A percentile compares a stretch with the other conserved stretches of the same genome.
These are phyloP conservation scores for Plasmodium cynomolgi DNA, from an alignment of 169 alveolate genomes.

Conservation along the genomic window DNA sequence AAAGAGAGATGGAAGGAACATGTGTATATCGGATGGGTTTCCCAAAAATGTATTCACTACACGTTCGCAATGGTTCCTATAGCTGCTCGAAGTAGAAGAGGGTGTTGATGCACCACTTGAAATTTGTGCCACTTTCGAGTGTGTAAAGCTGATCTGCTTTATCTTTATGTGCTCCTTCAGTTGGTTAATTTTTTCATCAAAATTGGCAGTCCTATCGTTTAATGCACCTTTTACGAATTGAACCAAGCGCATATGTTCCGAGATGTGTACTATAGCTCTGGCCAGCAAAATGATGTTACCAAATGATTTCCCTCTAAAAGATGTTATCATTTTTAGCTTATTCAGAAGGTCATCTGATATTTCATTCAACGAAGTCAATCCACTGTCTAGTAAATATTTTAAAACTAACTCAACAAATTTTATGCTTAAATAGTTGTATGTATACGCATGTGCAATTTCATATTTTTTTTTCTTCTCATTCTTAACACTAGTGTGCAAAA, in stretches of 20 bases:
- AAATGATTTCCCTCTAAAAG: conserved; percentile 29
- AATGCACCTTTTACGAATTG: neutral
- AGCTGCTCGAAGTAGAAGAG: neutral
- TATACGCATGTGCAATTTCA: conserved; percentile 71
- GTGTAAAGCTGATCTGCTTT: neutral
- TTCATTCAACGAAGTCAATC: neutral
- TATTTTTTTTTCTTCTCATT: conserved; percentile 55
- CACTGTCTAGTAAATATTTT: conserved; percentile 17
- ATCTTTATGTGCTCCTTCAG: neutral
- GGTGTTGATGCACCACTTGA: neutral
- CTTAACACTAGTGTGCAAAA: conserved; percentile 11
- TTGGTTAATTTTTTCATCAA: neutral
- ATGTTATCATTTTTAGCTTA: conserved; percentile 27
- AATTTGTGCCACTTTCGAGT: neutral
- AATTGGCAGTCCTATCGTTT: neutral
- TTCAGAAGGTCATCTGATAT: neutral
- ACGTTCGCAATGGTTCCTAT: conserved; percentile 5
- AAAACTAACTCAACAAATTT: conserved; percentile 24
- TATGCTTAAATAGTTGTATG: conserved; percentile 64
- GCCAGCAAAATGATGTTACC: conserved; percentile 20
- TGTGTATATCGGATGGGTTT: neutral
- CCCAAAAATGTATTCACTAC: conserved; percentile 27
- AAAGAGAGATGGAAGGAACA: conserved; percentile 43
- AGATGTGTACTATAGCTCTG: conserved; percentile 2
- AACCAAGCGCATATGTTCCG: conserved; percentile 1